These are phyloP conservation scores for Elaphomyces granulatus DNA, from an alignment of 495 filamentous ascomycete species.

Conservation along the genomic window DNA sequence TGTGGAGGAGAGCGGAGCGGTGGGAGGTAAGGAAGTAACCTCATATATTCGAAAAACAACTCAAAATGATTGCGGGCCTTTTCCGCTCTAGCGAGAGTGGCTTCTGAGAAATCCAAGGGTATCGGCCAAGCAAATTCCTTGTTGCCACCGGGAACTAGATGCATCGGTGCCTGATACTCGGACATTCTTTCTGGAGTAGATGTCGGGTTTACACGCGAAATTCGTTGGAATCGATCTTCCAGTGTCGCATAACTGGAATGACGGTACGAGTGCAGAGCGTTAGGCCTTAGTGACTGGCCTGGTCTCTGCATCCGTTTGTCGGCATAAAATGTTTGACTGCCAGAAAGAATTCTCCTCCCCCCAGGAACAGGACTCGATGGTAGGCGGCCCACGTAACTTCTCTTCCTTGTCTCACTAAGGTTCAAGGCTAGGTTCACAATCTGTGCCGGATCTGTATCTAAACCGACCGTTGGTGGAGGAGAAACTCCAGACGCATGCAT, in stretches of 20 bases:
- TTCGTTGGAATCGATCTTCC: neutral
- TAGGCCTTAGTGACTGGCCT: neutral
- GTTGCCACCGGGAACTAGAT: no score
- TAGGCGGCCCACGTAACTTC: conserved; percentile 24
- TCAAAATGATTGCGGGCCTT: conserved; percentile 69
- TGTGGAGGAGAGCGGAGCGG: conserved; percentile 33
- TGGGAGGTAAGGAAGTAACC: conserved; percentile 58
- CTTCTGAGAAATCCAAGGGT: conserved; percentile 56
- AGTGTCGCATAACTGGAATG: conserved; percentile 1
- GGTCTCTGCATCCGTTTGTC: neutral
- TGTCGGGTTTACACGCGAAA: neutral
- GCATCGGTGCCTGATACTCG: no score
- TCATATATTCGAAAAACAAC: conserved; percentile 63
- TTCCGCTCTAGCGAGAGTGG: conserved; percentile 63
- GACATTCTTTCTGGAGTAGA: no score
- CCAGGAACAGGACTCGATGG: conserved; percentile 21
- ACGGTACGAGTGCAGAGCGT: neutral
- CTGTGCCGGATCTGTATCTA: conserved; percentile 65
- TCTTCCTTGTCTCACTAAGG: conserved; percentile 66
- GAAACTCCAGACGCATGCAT: conserved; percentile 6
- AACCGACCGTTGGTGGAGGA: conserved; percentile 12
- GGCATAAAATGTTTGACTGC: neutral
- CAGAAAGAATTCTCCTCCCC: conserved; percentile 36
- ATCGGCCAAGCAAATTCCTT: neutral
- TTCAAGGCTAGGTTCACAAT: conserved; percentile 85